phyloP scores from a whole-genome alignment of 2,329 filamentous ascomycete genomes.

The Aspergillus quadricinctus region DNA sequence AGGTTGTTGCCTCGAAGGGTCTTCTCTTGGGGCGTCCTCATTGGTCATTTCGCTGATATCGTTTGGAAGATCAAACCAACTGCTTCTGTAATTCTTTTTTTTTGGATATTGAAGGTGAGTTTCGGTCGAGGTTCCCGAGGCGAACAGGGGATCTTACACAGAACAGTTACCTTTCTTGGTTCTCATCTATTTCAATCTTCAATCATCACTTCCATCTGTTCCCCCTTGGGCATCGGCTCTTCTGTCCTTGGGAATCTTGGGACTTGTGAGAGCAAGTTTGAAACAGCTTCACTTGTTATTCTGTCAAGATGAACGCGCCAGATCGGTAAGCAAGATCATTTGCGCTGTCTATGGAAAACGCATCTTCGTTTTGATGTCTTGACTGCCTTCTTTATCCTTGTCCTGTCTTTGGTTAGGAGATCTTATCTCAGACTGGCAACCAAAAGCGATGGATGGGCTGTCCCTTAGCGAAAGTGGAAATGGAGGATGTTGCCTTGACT shows the following conservation, averaged over 20 bases:
- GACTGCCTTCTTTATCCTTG: background rate
- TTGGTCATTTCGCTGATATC: background rate
- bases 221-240: background rate
- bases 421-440: background rate
- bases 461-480: background rate
- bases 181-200: background rate
- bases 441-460: background rate
- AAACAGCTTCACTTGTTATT: background rate
- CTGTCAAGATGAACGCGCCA: background rate
- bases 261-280: background rate
- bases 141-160: background rate
- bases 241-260: background rate
- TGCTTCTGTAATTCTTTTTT: background rate
- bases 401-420: background rate
- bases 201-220: background rate
- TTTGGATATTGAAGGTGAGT: background rate
- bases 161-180: background rate
- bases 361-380: background rate
- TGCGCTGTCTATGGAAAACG: background rate
- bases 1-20: background rate
- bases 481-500: background rate
- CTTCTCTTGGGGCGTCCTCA: background rate
- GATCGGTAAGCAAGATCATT: conserved; percentile 1
- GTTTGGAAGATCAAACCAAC: background rate
- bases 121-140: background rate